Conservation (phyloP, 2,329 filamentous ascomycete genomes). For the Alternaria infectoria region DNA sequence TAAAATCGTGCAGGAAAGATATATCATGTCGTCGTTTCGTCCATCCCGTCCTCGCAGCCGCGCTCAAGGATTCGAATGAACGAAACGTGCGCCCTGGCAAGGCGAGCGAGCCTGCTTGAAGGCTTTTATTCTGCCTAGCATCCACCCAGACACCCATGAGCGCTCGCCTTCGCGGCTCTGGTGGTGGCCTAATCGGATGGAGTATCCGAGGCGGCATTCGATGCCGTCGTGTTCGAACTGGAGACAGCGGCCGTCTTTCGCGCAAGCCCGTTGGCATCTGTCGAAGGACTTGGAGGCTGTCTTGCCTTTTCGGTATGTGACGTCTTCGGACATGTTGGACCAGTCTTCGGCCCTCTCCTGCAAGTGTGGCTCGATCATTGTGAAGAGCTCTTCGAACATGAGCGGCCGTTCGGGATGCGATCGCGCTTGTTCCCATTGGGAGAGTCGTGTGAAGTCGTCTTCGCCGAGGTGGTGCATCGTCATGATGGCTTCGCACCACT, state of each 20-base stretch:
- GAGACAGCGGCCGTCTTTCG: constrained; percentile 36
- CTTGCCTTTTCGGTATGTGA: constrained; percentile 26
- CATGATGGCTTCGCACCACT: constrained; percentile 54
- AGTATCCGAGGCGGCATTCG: constrained; percentile 36
- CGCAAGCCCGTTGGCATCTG: constrained; percentile 37
- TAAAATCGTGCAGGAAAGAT: constrained; percentile 26
- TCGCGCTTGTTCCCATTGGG: constrained; percentile 36
- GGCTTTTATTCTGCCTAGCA: constrained; percentile 34
- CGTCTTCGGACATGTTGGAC: constrained; percentile 43
- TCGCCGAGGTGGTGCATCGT: constrained; percentile 46
- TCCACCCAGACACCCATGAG: constrained; percentile 42
- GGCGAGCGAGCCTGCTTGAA: constrained; percentile 39
- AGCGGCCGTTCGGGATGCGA: constrained; percentile 33
- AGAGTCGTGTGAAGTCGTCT: constrained; percentile 36
- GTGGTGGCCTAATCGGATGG: constrained; percentile 38
- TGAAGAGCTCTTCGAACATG: constrained; percentile 44
- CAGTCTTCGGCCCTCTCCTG: constrained; percentile 37
- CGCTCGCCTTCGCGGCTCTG: constrained; percentile 27
- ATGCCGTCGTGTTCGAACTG: constrained; percentile 41
- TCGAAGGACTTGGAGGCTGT: constrained; percentile 33
- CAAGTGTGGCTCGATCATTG: constrained; percentile 35
- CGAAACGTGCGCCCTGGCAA: constrained; percentile 41
- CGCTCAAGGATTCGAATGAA: constrained; percentile 43
- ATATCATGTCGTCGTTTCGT: constrained; percentile 24
- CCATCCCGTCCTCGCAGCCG: neutral